Base-by-base conservation (phyloP, 2,329 filamentous ascomycete species). In the Xylariomycetidae sp. region DNA sequence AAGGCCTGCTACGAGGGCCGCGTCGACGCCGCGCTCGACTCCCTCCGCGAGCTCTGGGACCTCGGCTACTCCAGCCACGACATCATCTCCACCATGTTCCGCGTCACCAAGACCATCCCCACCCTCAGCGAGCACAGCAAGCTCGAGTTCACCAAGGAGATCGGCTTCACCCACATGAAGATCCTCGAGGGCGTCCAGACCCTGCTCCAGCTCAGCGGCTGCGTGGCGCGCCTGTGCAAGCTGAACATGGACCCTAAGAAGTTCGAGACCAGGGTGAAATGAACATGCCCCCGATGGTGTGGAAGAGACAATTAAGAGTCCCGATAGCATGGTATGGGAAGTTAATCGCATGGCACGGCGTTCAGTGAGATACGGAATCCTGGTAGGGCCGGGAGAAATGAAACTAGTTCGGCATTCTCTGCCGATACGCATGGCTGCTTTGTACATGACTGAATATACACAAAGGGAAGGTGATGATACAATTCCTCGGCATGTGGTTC, bases 51-150 rank as follows among this genome's bases (percentile, higher is more conserved):
- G 65, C 70, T 98, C 25, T 98, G 92, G 90, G 79, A 83, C 40
- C 67, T 96, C 39, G 92, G 92, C 10, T 98, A 98, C 65, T 95
- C 87, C n/a, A 93, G 87, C 49, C 90, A 98, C 65, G 92, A 98
- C 60, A 95, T 98, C 50, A 93, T 98, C 60, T 93, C 85, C 64
- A 98, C 90, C 41, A 98, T 98, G 92, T 96, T 98, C 71, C 82
- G 83, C 54, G 92, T 98, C 39, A 96, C 92, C 28, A 98, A 96
- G 69, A 93, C 88, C 2, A 88, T 96, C 39, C 85, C 86, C 2
- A 87, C 83, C 2, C 67, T 98, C 36, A 92, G 87, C 47, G 92
- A 98, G 63, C 88, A 96, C 60, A 80, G 88, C 12, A 95, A 95
- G 67, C 70, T 98, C 41, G 90, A 96, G 57, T 98, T 96, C 50